Percentiles rank a stretch among this genome's conserved stretches.
Evolutionary conservation across 2,329 filamentous ascomycete genomes (phyloP).

Genomic region (Diplodia mutila): DNA sequence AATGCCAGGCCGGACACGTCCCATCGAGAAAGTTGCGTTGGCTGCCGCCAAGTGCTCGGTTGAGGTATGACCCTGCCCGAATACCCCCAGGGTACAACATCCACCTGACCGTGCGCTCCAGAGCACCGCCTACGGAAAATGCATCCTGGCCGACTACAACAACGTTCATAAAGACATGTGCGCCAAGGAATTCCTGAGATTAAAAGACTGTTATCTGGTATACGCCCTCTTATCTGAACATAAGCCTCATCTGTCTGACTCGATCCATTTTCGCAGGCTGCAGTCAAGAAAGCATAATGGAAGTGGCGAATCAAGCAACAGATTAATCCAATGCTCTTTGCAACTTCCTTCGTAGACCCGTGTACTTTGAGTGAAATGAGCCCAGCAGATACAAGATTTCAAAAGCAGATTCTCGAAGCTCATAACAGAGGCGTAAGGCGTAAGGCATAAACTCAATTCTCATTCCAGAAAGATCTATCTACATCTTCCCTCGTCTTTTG

Average conservation of each 20-base stretch:
- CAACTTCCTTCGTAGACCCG: neutral
- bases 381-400: too few relatives aligned
- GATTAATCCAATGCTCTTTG: neutral
- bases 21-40: slow-evolving; percentile 70
- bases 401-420: neutral
- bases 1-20: slow-evolving; percentile 59
- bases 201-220: slow-evolving; percentile 90
- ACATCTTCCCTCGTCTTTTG: neutral
- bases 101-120: slow-evolving; percentile 43
- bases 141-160: slow-evolving; percentile 87
- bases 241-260: neutral
- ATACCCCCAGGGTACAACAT: neutral
- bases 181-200: slow-evolving; percentile 75
- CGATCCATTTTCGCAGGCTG: neutral
- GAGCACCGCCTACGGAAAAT: slow-evolving; percentile 88
- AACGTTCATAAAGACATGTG: slow-evolving; percentile 91
- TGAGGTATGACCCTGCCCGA: slow-evolving; percentile 55
- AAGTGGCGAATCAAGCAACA: neutral
- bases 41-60: slow-evolving; percentile 67
- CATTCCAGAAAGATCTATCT: slow-evolving; percentile 10
- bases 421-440: neutral
- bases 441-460: neutral
- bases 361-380: neutral
- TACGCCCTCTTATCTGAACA: neutral
- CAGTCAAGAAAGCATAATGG: neutral